Percentiles rank a stretch among this genome's conserved stretches.
phyloP scores from a whole-genome alignment of 768 basidiomycete species.

The Mrakia hoshinonis region DNA sequence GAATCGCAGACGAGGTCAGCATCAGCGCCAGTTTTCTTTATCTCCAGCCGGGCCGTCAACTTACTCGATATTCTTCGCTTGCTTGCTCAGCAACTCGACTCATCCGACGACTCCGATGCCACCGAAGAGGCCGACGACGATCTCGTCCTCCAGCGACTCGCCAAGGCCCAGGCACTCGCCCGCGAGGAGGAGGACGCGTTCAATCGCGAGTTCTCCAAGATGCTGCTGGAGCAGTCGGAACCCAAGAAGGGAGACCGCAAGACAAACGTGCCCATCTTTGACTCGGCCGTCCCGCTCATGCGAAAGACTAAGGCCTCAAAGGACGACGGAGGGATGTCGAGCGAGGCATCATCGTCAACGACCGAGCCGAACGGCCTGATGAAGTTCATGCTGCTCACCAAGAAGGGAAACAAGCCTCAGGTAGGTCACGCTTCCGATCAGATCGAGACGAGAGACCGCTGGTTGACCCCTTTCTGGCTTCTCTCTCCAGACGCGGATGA shows the following conservation, averaged over 20 bases:
- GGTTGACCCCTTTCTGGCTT: neutral
- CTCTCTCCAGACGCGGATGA: constrained; percentile 59
- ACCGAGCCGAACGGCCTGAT: constrained; percentile 45
- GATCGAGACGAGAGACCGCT: neutral
- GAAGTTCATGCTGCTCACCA: constrained; percentile 87
- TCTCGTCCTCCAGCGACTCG: constrained; percentile 22
- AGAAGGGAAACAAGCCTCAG: constrained; percentile 87
- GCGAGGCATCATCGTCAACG: constrained; percentile 34
- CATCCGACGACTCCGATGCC: neutral
- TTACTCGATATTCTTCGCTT: neutral
- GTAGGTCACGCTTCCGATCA: constrained; percentile 44
- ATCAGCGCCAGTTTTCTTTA: constrained; percentile 22
- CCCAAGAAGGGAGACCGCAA: constrained; percentile 80
- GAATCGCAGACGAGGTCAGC: constrained; percentile 13
- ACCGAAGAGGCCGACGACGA: constrained; percentile 67
- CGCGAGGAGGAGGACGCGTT: constrained; percentile 56
- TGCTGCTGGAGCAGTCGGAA: constrained; percentile 84
- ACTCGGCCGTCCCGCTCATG: constrained; percentile 62
- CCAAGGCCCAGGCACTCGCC: constrained; percentile 17
- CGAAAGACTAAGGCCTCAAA: constrained; percentile 46
- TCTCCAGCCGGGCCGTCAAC: neutral
- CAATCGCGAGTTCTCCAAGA: constrained; percentile 86
- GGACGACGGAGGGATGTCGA: constrained; percentile 37
- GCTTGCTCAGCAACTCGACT: neutral
- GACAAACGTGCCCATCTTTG: constrained; percentile 77